Percentiles rank a stretch among this genome's conserved stretches.
These are phyloP conservation scores for Venturia effusa DNA, from an alignment of 2,329 filamentous ascomycete species.

Conservation along the genomic window DNA sequence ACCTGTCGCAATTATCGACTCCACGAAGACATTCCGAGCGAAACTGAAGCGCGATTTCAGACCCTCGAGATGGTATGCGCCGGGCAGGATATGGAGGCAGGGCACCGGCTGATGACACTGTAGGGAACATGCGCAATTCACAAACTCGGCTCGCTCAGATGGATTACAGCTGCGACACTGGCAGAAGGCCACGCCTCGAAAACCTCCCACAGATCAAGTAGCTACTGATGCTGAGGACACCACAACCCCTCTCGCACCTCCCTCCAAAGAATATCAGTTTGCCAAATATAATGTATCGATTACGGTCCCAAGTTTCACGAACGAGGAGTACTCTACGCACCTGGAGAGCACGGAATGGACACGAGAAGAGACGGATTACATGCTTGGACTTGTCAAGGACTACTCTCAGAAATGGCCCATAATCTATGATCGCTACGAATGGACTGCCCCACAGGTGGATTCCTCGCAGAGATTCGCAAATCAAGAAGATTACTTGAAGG, in stretches of 20 bases:
- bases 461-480: slow-evolving; percentile 2
- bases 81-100: not conserved
- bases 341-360: slow-evolving; percentile 72
- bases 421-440: slow-evolving; percentile 89
- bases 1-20: slow-evolving; percentile 13
- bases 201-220: slow-evolving; percentile 22
- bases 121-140: slow-evolving; percentile 63
- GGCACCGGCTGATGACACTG: slow-evolving; percentile 31
- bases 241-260: slow-evolving; percentile 19
- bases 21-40: slow-evolving; percentile 12
- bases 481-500: slow-evolving; percentile 13
- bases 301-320: slow-evolving; percentile 68
- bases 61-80: slow-evolving; percentile 7
- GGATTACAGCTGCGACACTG: slow-evolving; percentile 67
- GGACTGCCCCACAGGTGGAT: slow-evolving; percentile 30
- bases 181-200: slow-evolving; percentile 43
- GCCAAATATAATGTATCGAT: slow-evolving; percentile 82
- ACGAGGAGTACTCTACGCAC: slow-evolving; percentile 72
- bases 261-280: slow-evolving; percentile 48
- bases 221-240: slow-evolving; percentile 17
- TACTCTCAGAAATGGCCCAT: slow-evolving; percentile 86
- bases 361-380: slow-evolving; percentile 86
- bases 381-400: slow-evolving; percentile 63
- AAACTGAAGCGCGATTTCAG: slow-evolving; percentile 11
- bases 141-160: slow-evolving; percentile 66